These are phyloP conservation scores for Eucalyptus curtisii DNA, from an alignment of 345 rosid genomes.

Conservation along the genomic window DNA sequence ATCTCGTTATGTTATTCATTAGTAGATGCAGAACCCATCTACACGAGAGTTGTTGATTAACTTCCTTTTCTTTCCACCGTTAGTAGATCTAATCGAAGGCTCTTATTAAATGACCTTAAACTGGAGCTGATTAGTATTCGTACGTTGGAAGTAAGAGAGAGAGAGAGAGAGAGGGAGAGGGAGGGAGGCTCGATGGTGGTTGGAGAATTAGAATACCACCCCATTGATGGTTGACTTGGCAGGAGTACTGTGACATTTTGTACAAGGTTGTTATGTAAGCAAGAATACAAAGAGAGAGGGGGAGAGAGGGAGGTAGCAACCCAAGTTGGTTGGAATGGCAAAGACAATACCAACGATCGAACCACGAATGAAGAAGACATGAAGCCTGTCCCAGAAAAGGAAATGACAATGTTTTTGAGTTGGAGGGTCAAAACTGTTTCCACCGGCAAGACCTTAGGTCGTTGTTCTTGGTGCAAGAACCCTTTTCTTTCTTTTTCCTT, in stretches of 20 bases:
- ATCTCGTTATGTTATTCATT: not conserved
- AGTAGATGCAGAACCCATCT: not conserved
- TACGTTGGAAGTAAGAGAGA: not conserved
- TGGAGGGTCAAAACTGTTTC: not conserved
- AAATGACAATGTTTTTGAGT: not conserved
- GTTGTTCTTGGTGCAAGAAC: not conserved
- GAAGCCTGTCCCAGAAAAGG: not conserved
- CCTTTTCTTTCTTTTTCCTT: not conserved
- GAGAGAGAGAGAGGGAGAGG: not conserved
- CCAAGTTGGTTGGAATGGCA: not conserved
- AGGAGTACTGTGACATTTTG: not conserved
- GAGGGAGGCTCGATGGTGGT: not conserved
- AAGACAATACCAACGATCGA: not conserved
- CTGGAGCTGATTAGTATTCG: not conserved
- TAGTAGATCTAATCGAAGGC: not conserved
- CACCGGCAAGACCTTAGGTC: not conserved
- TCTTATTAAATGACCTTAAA: not conserved
- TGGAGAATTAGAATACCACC: not conserved
- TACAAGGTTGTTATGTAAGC: not conserved
- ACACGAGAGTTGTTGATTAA: not conserved
- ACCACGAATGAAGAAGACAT: not conserved
- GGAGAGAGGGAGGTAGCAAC: not conserved
- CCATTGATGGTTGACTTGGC: not conserved
- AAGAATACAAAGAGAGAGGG: not conserved
- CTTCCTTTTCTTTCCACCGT: not conserved